Evolutionary conservation across 2,329 filamentous ascomycete genomes (phyloP).

Genomic region (Zasmidium angulare): DNA sequence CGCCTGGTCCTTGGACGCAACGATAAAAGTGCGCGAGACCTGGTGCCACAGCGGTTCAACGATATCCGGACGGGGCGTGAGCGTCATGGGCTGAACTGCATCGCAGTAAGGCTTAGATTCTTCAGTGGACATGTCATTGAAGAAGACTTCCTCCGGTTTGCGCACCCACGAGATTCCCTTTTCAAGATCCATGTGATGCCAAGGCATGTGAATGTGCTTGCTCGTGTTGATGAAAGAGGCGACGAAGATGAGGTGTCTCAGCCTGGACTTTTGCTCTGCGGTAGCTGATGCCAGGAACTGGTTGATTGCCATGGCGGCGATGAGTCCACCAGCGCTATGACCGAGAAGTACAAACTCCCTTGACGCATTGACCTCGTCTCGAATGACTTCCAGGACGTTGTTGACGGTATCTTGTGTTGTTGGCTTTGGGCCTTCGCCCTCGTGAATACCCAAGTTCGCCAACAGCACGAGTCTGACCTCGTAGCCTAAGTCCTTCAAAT

Average conservation of each 20-base stretch:
- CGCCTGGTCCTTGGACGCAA: slow-evolving; percentile 7
- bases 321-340: slow-evolving; percentile 10
- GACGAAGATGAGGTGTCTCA: slow-evolving; percentile 7
- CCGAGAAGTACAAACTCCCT: slow-evolving; percentile 4
- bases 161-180: neutral
- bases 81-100: neutral
- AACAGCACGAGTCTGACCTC: slow-evolving; percentile 8
- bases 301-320: slow-evolving; percentile 11
- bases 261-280: neutral
- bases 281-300: neutral
- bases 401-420: slow-evolving; percentile 5
- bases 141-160: slow-evolving; percentile 8
- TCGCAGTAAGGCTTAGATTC: slow-evolving; percentile 11
- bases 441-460: neutral
- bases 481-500: slow-evolving; percentile 11
- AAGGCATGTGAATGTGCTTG: neutral
- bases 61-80: neutral
- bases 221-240: slow-evolving; percentile 8
- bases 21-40: slow-evolving; percentile 1
- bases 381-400: neutral
- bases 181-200: slow-evolving; percentile 1
- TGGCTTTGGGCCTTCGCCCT: neutral
- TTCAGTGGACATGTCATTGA: slow-evolving; percentile 12
- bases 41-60: slow-evolving; percentile 1
- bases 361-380: neutral